Evolutionary conservation across 2,329 filamentous ascomycete genomes (phyloP).

Genomic region (Moelleriella libera): DNA sequence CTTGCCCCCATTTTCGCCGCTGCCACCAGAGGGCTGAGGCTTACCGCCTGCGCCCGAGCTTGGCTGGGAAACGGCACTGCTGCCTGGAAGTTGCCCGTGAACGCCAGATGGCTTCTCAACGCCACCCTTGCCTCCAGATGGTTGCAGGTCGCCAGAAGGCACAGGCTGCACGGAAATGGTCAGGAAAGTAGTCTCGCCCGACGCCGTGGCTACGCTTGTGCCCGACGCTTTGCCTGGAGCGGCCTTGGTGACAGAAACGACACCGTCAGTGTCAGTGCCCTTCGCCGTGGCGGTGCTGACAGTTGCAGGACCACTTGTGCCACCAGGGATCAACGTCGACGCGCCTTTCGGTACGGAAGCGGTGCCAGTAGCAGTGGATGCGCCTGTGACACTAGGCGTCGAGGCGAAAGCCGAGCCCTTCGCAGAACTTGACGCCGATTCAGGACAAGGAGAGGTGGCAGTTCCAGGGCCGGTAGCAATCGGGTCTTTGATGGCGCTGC

Average conservation of each 20-base stretch:
- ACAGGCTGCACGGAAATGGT: conserved; percentile 1
- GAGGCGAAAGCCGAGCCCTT: not conserved
- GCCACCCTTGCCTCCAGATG: not conserved
- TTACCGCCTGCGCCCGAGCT: not conserved
- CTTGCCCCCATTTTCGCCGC: not conserved
- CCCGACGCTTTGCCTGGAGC: not conserved
- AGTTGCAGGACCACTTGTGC: no score
- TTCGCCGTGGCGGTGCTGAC: no score
- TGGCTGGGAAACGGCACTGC: not conserved
- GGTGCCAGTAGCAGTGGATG: no score
- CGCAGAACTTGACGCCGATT: not conserved
- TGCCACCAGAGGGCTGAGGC: not conserved
- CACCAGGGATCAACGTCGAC: no score
- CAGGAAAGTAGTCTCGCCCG: conserved; percentile 1
- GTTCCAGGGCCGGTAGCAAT: not conserved
- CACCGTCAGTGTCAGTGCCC: not conserved
- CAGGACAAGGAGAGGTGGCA: not conserved
- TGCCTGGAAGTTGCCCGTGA: not conserved
- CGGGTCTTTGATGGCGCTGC: not conserved
- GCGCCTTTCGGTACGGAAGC: no score
- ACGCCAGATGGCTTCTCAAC: not conserved
- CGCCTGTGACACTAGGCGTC: no score
- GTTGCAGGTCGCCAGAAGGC: not conserved
- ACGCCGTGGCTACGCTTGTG: not conserved
- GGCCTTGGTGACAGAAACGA: not conserved